Base-by-base conservation (phyloP, 306 rosid species). In the Chamaecrista fasciculata region DNA sequence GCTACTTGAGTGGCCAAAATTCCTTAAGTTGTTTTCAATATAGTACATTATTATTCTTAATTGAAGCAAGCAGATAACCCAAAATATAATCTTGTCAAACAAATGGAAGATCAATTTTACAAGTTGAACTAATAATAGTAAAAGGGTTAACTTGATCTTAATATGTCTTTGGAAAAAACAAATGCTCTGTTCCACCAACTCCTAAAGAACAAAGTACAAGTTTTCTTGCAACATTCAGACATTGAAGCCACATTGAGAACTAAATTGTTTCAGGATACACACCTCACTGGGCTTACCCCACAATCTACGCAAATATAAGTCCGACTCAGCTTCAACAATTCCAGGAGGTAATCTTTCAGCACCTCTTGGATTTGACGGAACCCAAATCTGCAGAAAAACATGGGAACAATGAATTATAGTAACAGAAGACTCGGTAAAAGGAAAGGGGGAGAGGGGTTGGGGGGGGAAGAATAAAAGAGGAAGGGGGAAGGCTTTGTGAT, bases 231-330 rank as follows among this genome's bases (percentile, higher is more conserved):
- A 19, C n/a, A 8, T 2, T 58, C 9, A 15, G 25, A 39, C 11
- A 5, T 33, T 10, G 46, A 33, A 10, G 43, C 44, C 25, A 33
- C 20, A 33, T 10, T 59, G 15, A 57, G 58, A 40, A 47, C 34
- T 19, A 56, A 47, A 43, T 21, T 51, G 40, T 56, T 37, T 59
- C 51, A 56, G 55, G 70, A 80, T 77, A 76, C 81, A 72, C 66
- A 95, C 99, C 97, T 91, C 99, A 53, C 75, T 83, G 24, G 97
- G 99, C 58, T 82, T 75, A 39, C 99, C 99, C 99, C 99, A 95
- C 81, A 95, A 80, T 83, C 99, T 91, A 48, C 87, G 94, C 59
- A 84, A 81, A 82, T 95, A 87, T 62, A 79, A 83, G 75, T 95
- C 99, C 23, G 99, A 85, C 66, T 86, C 89, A 12, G 96, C 95